phyloP scores from a whole-genome alignment of 2,329 filamentous ascomycete genomes.

The Teratosphaeria zuluensis region DNA sequence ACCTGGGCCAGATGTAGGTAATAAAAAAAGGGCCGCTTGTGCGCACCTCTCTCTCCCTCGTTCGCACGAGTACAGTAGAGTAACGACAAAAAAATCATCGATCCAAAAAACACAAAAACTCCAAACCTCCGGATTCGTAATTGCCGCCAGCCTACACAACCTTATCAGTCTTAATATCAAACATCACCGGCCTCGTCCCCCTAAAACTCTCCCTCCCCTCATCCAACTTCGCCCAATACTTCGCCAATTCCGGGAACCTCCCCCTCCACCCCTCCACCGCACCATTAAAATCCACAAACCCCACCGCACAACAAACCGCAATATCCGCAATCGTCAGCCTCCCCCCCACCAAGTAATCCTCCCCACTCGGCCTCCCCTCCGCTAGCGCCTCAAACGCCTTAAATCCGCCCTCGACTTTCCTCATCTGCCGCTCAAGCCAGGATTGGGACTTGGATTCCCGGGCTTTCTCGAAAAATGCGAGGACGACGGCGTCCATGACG shows the following conservation, averaged over 20 bases:
- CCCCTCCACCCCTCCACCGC: slow-evolving; percentile 8
- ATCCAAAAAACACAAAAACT: no score
- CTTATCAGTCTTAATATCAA: not conserved
- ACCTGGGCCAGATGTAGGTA: no score
- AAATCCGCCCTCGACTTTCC: slow-evolving; percentile 7
- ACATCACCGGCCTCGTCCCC: not conserved
- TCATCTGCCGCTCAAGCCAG: slow-evolving; percentile 8
- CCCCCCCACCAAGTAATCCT: slow-evolving; percentile 8
- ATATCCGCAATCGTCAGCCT: slow-evolving; percentile 15
- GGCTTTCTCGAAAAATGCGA: slow-evolving; percentile 11
- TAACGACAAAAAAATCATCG: no score
- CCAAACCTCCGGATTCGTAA: no score
- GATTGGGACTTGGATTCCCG: slow-evolving; percentile 3
- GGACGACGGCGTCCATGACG: slow-evolving; percentile 11
- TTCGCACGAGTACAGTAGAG: no score
- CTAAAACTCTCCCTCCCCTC: not conserved
- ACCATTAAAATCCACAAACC: slow-evolving; percentile 9
- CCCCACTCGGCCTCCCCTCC: not conserved
- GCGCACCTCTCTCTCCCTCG: no score
- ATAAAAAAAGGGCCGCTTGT: no score
- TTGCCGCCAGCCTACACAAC: not conserved
- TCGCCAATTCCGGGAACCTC: slow-evolving; percentile 5
- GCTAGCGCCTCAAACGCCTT: not conserved
- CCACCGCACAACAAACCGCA: slow-evolving; percentile 12
- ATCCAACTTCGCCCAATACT: not conserved